phyloP scores from a whole-genome alignment of 2,329 filamentous ascomycete genomes.

The Colletotrichum melonis region DNA sequence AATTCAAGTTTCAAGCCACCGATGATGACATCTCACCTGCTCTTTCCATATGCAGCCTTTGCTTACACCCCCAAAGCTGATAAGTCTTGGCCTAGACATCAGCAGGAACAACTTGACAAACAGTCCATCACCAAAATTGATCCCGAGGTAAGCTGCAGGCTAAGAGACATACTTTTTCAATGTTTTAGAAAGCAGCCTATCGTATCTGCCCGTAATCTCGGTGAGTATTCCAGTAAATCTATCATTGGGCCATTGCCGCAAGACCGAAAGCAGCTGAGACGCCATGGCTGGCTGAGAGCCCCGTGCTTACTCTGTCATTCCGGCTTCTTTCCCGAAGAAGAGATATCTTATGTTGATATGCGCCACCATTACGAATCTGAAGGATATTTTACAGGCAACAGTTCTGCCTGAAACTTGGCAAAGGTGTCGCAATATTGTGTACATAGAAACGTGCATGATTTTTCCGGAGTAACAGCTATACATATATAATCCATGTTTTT shows the following conservation, averaged over 20 bases:
- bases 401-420: background rate
- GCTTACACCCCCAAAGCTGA: background rate
- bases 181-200: background rate
- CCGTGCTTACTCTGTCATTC: background rate
- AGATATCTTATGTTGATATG: background rate
- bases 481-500: background rate
- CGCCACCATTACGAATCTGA: background rate
- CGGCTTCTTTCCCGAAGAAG: background rate
- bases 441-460: too few relatives aligned
- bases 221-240: background rate
- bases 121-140: background rate
- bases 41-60: background rate
- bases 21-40: background rate
- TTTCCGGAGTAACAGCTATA: too few relatives aligned
- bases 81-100: background rate
- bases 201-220: background rate
- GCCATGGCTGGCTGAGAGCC: constrained; percentile 3
- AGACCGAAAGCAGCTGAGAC: background rate
- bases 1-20: background rate
- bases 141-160: background rate
- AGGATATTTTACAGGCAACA: background rate
- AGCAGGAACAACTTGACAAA: background rate
- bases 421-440: background rate
- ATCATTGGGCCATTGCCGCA: background rate
- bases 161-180: background rate